Evolutionary conservation across 148 eudicot genomes (phyloP).

Genomic region (Limonium bicolor): DNA sequence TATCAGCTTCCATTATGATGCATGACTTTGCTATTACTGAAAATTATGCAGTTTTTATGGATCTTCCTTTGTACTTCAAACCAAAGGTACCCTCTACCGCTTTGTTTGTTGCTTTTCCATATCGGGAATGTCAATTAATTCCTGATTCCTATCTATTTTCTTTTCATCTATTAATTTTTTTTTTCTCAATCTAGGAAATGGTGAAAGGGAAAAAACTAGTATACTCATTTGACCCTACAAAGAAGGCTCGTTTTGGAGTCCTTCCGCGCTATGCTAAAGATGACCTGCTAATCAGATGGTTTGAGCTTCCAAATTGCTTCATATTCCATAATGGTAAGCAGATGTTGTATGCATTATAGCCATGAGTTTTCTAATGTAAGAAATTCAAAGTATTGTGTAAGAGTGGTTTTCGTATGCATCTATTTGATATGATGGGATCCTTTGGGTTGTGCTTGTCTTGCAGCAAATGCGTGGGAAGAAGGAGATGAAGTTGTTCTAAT

Average conservation of each 20-base stretch:
- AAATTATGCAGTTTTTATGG: slow-evolving; percentile 88
- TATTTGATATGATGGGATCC: neutral
- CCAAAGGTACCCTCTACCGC: slow-evolving; percentile 53
- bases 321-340: slow-evolving; percentile 89
- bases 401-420: neutral
- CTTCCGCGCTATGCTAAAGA: slow-evolving; percentile 88
- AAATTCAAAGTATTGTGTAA: too few relatives aligned
- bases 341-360: too few relatives aligned
- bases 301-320: slow-evolving; percentile 96
- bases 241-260: slow-evolving; percentile 77
- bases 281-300: slow-evolving; percentile 85
- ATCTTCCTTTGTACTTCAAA: slow-evolving; percentile 77
- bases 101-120: neutral
- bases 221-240: slow-evolving; percentile 60
- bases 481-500: slow-evolving; percentile 87
- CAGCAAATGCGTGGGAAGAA: slow-evolving; percentile 54
- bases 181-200: slow-evolving; percentile 62
- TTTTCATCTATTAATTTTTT: neutral
- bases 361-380: too few relatives aligned
- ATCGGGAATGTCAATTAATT: slow-evolving; percentile 2
- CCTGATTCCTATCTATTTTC: neutral
- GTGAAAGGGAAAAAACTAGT: slow-evolving; percentile 62
- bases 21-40: slow-evolving; percentile 98
- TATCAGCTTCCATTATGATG: slow-evolving; percentile 83
- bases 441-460: neutral